Evolutionary conservation across 1,284 basidiomycete species (phyloP).

Genomic region (Tylopilus orsonianus): DNA sequence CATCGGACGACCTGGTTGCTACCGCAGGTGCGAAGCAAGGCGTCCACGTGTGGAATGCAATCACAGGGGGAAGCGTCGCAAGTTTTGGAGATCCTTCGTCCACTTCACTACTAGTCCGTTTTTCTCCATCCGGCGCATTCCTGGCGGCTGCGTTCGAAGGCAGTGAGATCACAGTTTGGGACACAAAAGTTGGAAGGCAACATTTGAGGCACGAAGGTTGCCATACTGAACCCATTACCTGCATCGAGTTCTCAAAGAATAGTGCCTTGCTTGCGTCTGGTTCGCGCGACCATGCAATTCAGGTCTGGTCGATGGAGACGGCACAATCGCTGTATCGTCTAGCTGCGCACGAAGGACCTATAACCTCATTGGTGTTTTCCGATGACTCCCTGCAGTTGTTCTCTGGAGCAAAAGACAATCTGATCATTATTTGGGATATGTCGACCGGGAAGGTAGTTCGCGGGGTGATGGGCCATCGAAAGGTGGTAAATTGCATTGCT

Average conservation of each 20-base stretch:
- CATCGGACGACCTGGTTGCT: conserved; percentile 11
- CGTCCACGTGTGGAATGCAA: conserved; percentile 25
- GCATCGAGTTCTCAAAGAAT: conserved; percentile 25
- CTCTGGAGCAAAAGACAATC: conserved; percentile 25
- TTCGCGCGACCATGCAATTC: conserved; percentile 21
- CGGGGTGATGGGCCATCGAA: conserved; percentile 20
- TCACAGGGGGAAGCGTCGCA: conserved; percentile 24
- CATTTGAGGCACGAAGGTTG: conserved; percentile 20
- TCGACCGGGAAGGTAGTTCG: conserved; percentile 17
- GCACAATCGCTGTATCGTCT: conserved; percentile 13
- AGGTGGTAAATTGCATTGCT: conserved; percentile 20
- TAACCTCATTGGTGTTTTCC: conserved; percentile 18
- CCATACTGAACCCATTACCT: conserved; percentile 18
- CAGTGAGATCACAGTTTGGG: conserved; percentile 24
- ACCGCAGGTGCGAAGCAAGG: conserved; percentile 19
- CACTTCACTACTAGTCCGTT: conserved; percentile 22
- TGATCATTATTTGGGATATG: conserved; percentile 24
- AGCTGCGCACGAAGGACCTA: conserved; percentile 19
- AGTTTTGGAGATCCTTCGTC: conserved; percentile 18
- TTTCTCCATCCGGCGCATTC: conserved; percentile 24
- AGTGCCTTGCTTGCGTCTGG: conserved; percentile 24
- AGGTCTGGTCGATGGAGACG: conserved; percentile 21
- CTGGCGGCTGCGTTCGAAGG: conserved; percentile 22
- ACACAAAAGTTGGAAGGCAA: conserved; percentile 23
- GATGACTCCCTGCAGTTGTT: conserved; percentile 13